Evolutionary conservation across 2,329 filamentous ascomycete genomes (phyloP), one percentile per base, ranked within the genome.

Genomic region (Calonectria montana): DNA sequence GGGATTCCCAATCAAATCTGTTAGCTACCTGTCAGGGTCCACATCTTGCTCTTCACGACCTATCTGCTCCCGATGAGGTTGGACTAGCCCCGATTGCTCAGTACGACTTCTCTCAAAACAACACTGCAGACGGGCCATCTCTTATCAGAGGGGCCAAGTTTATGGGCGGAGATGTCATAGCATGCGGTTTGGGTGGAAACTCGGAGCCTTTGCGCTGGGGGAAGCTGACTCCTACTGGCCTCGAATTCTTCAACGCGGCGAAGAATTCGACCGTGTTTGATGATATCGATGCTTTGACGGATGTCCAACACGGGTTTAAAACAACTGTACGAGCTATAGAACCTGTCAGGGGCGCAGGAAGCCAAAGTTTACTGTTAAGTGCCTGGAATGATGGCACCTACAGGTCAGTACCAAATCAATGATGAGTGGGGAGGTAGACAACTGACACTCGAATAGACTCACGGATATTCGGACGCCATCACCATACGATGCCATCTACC

Each of bases 381-480:
- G 84, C 87, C 4, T 90, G 88, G 88, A 85, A 87, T 50, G 88
- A 90, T 66, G 88, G 88, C 10, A 88, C 86, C 0, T 84, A 86
- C 65, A 83, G 86, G 78, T 81, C 70, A 66, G 79, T 72, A n/a
- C 53, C 39, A 16, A 27, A 37, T 25, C n/a, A 31, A 31, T n/a
- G 7, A 43, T 18, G 8, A 18, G 7, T 4, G 2, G 10, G 8
- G 23, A 43, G 8, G 8, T 25, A 9, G n/a, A 8, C 21, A 13
- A 47, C 61, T 75, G 41, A 73, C 31, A 18, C 12, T n/a, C 18
- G 3, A 2, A 21, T 53, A 85, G 82, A 27, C 85, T 90, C 1
- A 83, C 86, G 69, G 89, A 91, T 72, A 76, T 88, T 2, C 86
- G 89, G 15, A 87, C 87, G 0, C 84, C 87, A 0, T 87, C 84